Evolutionary conservation across 495 filamentous ascomycete species (phyloP).

Genomic region (Penicillium canariense): DNA sequence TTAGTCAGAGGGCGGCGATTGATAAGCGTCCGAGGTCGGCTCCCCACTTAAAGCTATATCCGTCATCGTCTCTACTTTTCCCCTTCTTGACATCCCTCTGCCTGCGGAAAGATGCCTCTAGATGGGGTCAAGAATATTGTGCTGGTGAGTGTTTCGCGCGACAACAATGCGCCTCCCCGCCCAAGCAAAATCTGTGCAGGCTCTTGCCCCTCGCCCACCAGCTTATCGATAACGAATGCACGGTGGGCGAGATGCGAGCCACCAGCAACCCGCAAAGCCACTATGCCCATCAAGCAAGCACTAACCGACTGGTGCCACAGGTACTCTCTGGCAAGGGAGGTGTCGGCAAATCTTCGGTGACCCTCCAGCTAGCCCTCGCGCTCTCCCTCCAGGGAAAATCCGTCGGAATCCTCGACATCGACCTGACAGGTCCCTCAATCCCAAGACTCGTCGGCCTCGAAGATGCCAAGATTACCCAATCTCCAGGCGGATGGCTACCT

Average conservation of each 20-base stretch:
- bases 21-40: constrained; percentile 45
- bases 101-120: constrained; percentile 39
- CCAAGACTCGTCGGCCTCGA: constrained; percentile 91
- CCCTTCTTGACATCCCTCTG: background rate
- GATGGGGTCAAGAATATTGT: constrained; percentile 53
- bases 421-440: constrained; percentile 94
- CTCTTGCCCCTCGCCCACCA: constrained; percentile 16
- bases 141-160: constrained; percentile 35
- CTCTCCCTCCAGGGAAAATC: constrained; percentile 79
- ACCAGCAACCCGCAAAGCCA: background rate
- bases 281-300: background rate
- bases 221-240: constrained; percentile 47
- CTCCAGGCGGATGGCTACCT: constrained; percentile 84
- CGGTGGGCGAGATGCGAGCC: background rate
- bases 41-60: constrained; percentile 16
- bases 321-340: constrained; percentile 97
- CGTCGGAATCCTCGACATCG: constrained; percentile 93
- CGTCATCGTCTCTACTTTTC: constrained; percentile 8
- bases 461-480: constrained; percentile 83
- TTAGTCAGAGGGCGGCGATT: constrained; percentile 33
- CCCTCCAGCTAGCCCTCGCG: constrained; percentile 89
- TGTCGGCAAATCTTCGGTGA: constrained; percentile 95
- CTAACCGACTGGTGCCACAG: constrained; percentile 19
- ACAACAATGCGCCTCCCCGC: background rate
- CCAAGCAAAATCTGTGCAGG: constrained; percentile 2